phyloP scores from a whole-genome alignment of 352 stramenopile species.

The Halophytophthora polymorphica region DNA sequence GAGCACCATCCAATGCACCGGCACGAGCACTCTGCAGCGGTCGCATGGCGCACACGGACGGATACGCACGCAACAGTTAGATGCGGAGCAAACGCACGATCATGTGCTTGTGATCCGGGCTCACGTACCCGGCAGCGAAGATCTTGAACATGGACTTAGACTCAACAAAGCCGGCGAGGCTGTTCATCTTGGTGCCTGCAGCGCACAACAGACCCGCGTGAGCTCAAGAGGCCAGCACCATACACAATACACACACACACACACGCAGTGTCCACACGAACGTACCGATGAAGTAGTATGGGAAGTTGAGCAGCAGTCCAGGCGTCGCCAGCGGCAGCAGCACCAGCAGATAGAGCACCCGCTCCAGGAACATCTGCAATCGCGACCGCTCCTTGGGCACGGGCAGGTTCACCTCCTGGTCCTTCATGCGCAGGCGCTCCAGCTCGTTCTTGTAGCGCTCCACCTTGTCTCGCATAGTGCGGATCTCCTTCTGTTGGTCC shows the following conservation, averaged over 20 bases:
- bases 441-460: constrained; percentile 57
- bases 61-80: too few relatives aligned
- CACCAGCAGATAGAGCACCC: constrained; percentile 63
- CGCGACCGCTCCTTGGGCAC: constrained; percentile 50
- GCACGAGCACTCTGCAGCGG: constrained; percentile 49
- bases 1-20: constrained; percentile 62
- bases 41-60: too few relatives aligned
- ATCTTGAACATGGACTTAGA: constrained; percentile 85
- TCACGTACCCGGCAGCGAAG: constrained; percentile 52
- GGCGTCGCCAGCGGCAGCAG: constrained; percentile 65
- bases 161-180: constrained; percentile 59
- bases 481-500: constrained; percentile 32
- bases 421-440: constrained; percentile 57
- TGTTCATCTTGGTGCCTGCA: constrained; percentile 68
- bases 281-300: constrained; percentile 79
- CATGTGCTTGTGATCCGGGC: neutral
- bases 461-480: constrained; percentile 46
- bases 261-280: neutral
- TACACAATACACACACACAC: neutral
- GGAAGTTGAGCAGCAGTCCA: constrained; percentile 66
- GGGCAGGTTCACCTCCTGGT: constrained; percentile 59
- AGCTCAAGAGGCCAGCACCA: neutral
- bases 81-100: neutral
- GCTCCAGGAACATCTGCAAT: constrained; percentile 60
- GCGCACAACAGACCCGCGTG: neutral